phyloP scores from a whole-genome alignment of 768 basidiomycete genomes.

The Agrocybe pediades region DNA sequence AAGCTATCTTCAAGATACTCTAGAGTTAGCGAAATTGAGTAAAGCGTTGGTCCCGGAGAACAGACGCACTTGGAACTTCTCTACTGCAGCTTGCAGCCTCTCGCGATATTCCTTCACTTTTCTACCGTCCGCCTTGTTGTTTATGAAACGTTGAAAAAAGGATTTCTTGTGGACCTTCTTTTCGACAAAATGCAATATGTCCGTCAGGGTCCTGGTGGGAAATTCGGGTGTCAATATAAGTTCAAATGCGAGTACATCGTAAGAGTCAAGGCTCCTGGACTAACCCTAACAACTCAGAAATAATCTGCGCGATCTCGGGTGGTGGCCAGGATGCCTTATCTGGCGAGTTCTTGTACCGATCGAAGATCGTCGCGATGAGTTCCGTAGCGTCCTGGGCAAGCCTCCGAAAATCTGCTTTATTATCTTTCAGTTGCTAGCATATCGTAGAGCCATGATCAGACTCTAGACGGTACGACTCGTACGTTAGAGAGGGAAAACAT shows the following conservation, averaged over 20 bases:
- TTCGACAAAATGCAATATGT: constrained; percentile 8
- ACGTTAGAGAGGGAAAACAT: not conserved
- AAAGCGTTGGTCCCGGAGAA: not conserved
- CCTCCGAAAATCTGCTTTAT: constrained; percentile 14
- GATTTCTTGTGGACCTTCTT: not conserved
- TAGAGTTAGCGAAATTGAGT: not conserved
- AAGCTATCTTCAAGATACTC: constrained; percentile 4
- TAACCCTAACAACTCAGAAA: constrained; percentile 11
- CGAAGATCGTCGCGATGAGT: constrained; percentile 14
- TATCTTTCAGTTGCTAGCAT: constrained; percentile 16
- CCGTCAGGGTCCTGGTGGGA: constrained; percentile 13
- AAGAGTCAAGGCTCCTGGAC: no score
- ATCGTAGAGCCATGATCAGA: not conserved
- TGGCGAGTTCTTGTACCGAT: constrained; percentile 7
- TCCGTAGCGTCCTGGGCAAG: constrained; percentile 10
- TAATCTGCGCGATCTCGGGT: constrained; percentile 1
- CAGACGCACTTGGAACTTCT: constrained; percentile 13
- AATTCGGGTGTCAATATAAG: not conserved
- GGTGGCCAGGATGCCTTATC: constrained; percentile 14
- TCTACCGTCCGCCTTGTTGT: constrained; percentile 1
- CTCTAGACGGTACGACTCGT: not conserved
- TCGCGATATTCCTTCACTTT: constrained; percentile 15
- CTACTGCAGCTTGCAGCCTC: constrained; percentile 7
- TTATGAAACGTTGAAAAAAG: constrained; percentile 3
- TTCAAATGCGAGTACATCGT: no score